phyloP scores from a whole-genome alignment of 2,329 filamentous ascomycete genomes.

The Pyrenophora teres region DNA sequence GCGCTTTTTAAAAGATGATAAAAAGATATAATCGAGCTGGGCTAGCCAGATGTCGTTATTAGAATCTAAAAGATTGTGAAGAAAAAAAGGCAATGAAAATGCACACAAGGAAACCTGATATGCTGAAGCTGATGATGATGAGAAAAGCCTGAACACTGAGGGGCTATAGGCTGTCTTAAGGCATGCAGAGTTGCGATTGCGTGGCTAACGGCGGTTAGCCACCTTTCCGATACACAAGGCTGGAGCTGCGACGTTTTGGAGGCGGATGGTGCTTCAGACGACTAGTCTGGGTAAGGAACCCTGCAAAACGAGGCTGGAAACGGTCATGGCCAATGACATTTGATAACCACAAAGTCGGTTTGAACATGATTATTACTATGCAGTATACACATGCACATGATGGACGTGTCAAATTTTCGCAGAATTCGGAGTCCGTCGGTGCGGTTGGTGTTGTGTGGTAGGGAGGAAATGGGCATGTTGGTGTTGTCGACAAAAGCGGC shows the following conservation, averaged over 20 bases:
- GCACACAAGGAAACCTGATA: slow-evolving; percentile 34
- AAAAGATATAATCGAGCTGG: slow-evolving; percentile 29
- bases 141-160: slow-evolving; percentile 39
- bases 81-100: slow-evolving; percentile 40
- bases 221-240: slow-evolving; percentile 39
- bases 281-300: slow-evolving; percentile 27
- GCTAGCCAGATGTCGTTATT: slow-evolving; percentile 44
- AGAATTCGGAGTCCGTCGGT: not conserved
- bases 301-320: slow-evolving; percentile 24
- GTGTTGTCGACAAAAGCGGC: slow-evolving; percentile 18
- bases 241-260: slow-evolving; percentile 44
- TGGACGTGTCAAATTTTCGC: not conserved
- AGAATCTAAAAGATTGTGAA: slow-evolving; percentile 34
- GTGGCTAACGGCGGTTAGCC: slow-evolving; percentile 33
- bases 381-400: not conserved
- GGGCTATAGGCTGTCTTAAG: slow-evolving; percentile 44
- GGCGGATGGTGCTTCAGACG: slow-evolving; percentile 46
- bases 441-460: not conserved
- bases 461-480: slow-evolving; percentile 5
- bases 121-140: slow-evolving; percentile 30
- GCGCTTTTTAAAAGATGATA: slow-evolving; percentile 34
- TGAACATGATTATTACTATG: not conserved
- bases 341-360: not conserved
- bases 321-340: not conserved
- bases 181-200: slow-evolving; percentile 41